phyloP scores from a whole-genome alignment of 1,139 yeast species.

The Saccharomyces hybrid region DNA sequence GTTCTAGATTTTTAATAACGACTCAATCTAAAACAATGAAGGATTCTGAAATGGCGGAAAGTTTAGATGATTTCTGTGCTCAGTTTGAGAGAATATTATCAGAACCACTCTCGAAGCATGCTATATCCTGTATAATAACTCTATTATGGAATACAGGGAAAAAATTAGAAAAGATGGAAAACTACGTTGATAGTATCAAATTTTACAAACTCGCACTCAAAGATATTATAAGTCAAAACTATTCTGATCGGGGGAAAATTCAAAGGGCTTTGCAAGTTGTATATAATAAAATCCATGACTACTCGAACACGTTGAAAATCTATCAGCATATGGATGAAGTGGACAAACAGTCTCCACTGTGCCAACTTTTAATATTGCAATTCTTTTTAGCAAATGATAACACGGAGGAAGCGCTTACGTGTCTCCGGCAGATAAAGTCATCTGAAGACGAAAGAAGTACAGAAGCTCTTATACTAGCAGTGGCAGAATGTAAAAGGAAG shows the following conservation, averaged over 20 bases:
- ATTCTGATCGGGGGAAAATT: slow-evolving; percentile 20
- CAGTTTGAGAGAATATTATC: slow-evolving; percentile 12
- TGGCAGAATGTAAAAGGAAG: slow-evolving; percentile 17
- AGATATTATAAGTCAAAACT: slow-evolving; percentile 12
- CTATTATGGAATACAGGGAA: slow-evolving; percentile 26
- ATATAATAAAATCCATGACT: slow-evolving; percentile 10
- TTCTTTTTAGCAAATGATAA: slow-evolving; percentile 7
- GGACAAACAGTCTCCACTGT: slow-evolving; percentile 16
- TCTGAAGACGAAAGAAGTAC: slow-evolving; percentile 12
- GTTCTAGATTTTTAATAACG: slow-evolving; percentile 17
- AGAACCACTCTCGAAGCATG: slow-evolving; percentile 9
- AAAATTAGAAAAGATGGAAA: slow-evolving; percentile 18
- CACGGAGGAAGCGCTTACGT: slow-evolving; percentile 5
- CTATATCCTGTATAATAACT: slow-evolving; percentile 19
- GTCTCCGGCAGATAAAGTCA: slow-evolving; percentile 11
- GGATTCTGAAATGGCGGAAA: slow-evolving; percentile 13
- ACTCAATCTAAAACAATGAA: slow-evolving; percentile 18
- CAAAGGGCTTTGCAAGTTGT: slow-evolving; percentile 19
- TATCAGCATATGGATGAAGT: slow-evolving; percentile 10
- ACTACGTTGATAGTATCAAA: slow-evolving; percentile 10
- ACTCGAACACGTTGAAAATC: slow-evolving; percentile 8
- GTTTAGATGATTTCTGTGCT: slow-evolving; percentile 11
- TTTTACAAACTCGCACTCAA: slow-evolving; percentile 17
- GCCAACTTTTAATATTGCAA: slow-evolving; percentile 15
- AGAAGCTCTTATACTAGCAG: slow-evolving; percentile 18